Base-by-base conservation (phyloP, 768 basidiomycete genomes). In the Panus rudis region DNA sequence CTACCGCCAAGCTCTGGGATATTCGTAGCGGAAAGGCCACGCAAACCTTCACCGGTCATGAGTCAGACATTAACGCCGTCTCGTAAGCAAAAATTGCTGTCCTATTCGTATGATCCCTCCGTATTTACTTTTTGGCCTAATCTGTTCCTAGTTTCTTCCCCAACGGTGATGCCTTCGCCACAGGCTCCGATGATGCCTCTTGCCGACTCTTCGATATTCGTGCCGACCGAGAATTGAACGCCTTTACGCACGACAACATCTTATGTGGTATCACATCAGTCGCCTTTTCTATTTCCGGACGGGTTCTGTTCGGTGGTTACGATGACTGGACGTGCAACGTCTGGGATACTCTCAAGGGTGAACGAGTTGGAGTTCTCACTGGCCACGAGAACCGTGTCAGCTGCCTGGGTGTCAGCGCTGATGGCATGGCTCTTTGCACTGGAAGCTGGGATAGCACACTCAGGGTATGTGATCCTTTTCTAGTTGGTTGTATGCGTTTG, bases 251-350 rank as follows among this genome's bases (percentile, higher is more conserved):
- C 62, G 94, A 98, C 69, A 98, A 98, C 65, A 97, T 99, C 55
- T 77, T 98, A 13, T 98, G 94, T 58, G 94, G 96, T 50, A 96
- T 99, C 65, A 99, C 94, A 12, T 97, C 93, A 4, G 96, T 99
- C 52, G 94, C 92, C 12, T 99, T 99, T 72, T 98, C 94, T 4
- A 89, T 91, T 53, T 97, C 93, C 21, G 94, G 94, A 27, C 87
- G 94, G 47, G 90, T 99, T 55, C 74, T 99, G 28, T 99, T 99
- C 53, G 94, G 96, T 51, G 94, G 94, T 31, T 99, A 99, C 62
- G 94, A 99, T 64, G 94, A 99, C 61, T 98, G 96, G 89, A 98
- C 96, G 53, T 93, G 92, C 72, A 99, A 99, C 61, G 94, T 98
- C 40, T 99, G 94, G 94, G 94, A 99, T 62, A 97, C 93, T 22